Percentiles rank a stretch among this genome's conserved stretches.
phyloP scores from a whole-genome alignment of 1,284 basidiomycete species.

The Porogramme epimiltina region DNA sequence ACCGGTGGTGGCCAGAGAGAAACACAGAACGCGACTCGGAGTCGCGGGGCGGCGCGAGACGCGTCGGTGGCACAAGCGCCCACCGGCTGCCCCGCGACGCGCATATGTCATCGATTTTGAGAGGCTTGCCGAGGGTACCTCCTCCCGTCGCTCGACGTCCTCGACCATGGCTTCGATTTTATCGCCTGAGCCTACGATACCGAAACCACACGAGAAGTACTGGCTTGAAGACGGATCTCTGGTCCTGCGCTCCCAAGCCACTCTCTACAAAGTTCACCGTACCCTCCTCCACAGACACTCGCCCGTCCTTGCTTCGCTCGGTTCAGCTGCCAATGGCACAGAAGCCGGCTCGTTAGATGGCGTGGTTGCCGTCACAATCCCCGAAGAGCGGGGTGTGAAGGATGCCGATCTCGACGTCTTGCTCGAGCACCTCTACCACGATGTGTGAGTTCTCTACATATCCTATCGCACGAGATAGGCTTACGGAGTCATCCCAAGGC shows the following conservation, averaged over 20 bases:
- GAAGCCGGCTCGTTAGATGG: constrained; percentile 6
- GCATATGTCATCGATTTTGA: too few relatives aligned
- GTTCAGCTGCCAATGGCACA: background rate
- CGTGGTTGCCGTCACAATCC: constrained; percentile 34
- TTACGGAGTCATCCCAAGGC: constrained; percentile 37
- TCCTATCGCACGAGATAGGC: background rate
- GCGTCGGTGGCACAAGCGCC: background rate
- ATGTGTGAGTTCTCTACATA: constrained; percentile 48
- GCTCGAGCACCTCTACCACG: constrained; percentile 64
- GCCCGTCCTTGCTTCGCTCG: constrained; percentile 35
- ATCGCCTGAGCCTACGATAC: background rate
- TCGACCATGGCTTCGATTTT: too few relatives aligned
- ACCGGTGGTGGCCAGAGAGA: background rate
- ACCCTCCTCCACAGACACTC: constrained; percentile 55
- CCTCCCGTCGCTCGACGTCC: background rate
- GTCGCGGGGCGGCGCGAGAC: too few relatives aligned
- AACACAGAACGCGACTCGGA: too few relatives aligned
- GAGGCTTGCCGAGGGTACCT: too few relatives aligned
- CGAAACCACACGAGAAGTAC: constrained; percentile 43
- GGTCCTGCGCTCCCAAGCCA: constrained; percentile 43
- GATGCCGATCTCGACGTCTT: constrained; percentile 54
- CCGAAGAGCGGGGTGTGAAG: constrained; percentile 35
- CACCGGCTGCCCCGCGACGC: background rate
- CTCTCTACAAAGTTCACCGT: constrained; percentile 56
- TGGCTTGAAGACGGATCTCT: constrained; percentile 69